Evolutionary conservation across 495 filamentous ascomycete genomes (phyloP).

Genomic region (Aspergillus funiculosus): DNA sequence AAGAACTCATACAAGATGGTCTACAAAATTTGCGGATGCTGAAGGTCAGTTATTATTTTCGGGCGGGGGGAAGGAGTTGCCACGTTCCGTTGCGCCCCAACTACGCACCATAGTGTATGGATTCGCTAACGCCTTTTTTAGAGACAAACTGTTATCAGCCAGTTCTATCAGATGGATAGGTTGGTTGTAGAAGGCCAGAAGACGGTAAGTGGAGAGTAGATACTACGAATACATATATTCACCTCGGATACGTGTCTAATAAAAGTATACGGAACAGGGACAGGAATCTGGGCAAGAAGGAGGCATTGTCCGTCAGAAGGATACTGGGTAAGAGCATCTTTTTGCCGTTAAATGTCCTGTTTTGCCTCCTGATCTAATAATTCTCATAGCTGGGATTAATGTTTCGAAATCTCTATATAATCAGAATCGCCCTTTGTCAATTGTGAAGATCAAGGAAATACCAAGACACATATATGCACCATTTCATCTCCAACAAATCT

Average conservation of each 20-base stretch:
- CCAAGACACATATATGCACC: not conserved
- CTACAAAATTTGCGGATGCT: slow-evolving; percentile 81
- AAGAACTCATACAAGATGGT: slow-evolving; percentile 85
- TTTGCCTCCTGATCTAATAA: slow-evolving; percentile 10
- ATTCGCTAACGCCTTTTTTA: slow-evolving; percentile 36
- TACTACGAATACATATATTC: not conserved
- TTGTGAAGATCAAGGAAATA: not conserved
- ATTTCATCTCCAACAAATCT: not conserved
- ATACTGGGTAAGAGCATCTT: slow-evolving; percentile 59
- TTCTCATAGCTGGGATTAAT: slow-evolving; percentile 44
- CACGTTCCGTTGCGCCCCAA: not conserved
- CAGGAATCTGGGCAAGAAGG: slow-evolving; percentile 67
- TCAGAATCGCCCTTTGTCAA: slow-evolving; percentile 4
- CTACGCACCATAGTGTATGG: not conserved
- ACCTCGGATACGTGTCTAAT: not conserved
- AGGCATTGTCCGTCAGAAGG: slow-evolving; percentile 72
- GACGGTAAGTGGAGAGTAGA: slow-evolving; percentile 36
- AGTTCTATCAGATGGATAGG: slow-evolving; percentile 88
- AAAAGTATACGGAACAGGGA: slow-evolving; percentile 50
- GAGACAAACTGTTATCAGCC: slow-evolving; percentile 91
- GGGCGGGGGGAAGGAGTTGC: not conserved
- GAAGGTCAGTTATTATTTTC: slow-evolving; percentile 60
- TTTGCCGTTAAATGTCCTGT: not conserved
- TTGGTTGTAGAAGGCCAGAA: slow-evolving; percentile 90
- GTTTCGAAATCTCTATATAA: not conserved